Conservation (phyloP, 306 rosid genomes). For the Gleditsia sinensis region DNA sequence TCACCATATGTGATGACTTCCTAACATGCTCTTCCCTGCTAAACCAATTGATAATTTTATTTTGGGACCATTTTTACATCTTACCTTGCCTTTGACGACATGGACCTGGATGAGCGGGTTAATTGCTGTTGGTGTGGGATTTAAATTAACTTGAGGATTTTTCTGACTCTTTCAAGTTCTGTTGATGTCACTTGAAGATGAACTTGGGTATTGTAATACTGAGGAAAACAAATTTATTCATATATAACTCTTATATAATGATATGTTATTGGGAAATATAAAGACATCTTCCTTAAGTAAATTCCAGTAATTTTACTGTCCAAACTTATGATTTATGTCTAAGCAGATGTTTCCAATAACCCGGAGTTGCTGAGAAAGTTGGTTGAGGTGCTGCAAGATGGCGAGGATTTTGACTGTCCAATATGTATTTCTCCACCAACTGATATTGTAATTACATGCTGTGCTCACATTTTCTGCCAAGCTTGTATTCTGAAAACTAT, state of each 20-base stretch:
- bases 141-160: background rate
- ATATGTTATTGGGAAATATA: background rate
- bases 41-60: background rate
- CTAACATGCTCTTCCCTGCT: background rate
- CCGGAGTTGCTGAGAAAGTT: constrained; percentile 71
- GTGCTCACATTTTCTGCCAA: constrained; percentile 80
- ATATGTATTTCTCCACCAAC: constrained; percentile 69
- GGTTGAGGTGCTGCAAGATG: constrained; percentile 68
- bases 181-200: background rate
- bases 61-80: background rate
- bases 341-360: constrained; percentile 70
- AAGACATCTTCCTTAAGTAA: background rate
- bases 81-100: background rate
- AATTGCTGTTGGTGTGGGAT: background rate
- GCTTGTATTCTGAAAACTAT: constrained; percentile 67
- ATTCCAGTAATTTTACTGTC: background rate
- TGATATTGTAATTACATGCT: constrained; percentile 63
- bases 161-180: background rate
- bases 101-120: background rate
- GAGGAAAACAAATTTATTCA: background rate
- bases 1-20: background rate
- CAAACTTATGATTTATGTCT: constrained; percentile 12
- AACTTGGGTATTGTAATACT: background rate
- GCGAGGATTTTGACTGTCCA: constrained; percentile 89
- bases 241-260: background rate